Base-by-base conservation (phyloP, 208 protist genomes). In the Angomonas desouzai region DNA sequence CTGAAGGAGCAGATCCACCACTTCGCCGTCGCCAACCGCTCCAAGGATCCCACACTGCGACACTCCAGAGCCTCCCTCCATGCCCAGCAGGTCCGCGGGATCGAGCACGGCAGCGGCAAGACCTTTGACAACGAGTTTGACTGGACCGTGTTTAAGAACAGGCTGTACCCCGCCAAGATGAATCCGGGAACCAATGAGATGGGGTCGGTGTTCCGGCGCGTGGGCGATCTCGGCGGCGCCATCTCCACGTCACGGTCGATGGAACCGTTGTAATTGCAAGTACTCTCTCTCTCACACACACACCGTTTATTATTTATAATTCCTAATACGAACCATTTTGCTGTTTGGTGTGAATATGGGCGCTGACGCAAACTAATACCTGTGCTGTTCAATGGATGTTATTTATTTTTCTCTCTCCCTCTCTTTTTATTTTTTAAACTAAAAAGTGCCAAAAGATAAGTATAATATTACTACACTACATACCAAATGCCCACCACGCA, bases 41-140 rank as follows among this genome's bases (percentile, higher is more conserved):
- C 10, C 23, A 66, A 74, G 47, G 66, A 57, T 33, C 34, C 60
- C 27, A 40, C 61, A 22, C 65, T 78, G 43, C 57, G 25, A 68
- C 66, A 63, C 16, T 68, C 66, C 36, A 38, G 71, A 27, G 20
- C 56, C 0, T 64, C 58, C 45, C 57, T 82, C 4, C 72, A 77
- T 27, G 81, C 79, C 27, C 81, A 93, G 63, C 83, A 77, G 36
- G 70, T 65, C 38, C 67, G 77, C 18, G 87, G 72, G 16, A 49
- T 91, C 10, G 33, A 80, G 27, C 58, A 74, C 22, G 89, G 85
- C 0, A 79, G 66, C 55, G 89, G 89, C 6, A 79, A 56, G 45
- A 68, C 67, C 9, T 94, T 94, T 68, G 79, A 90, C 56, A 94
- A 94, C 63, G 84, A 92, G 58, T 91, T 91, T 72, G 85, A 92